Evolutionary conservation across 208 protist genomes (phyloP), one percentile per base, ranked within the genome.

Genomic region (Phytomonas sp.): DNA sequence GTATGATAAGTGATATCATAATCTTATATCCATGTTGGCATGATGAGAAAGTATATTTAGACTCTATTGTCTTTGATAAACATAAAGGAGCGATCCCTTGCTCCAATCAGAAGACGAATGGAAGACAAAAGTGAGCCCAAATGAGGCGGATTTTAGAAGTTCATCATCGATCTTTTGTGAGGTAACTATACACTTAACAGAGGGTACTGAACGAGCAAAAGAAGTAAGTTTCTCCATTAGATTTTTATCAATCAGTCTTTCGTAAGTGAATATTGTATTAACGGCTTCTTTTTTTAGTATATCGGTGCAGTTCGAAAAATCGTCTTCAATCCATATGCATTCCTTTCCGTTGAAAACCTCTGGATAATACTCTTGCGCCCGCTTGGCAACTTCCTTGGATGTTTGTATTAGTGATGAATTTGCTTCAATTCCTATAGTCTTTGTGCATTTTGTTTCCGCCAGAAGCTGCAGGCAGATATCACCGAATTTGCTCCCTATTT

Each of bases 391-490:
- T 31, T 40, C 67, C 40, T 88, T 82, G 29, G 89, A 77, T 59
- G 81, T 83, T 34, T 74, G 68, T 31, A 85, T 68, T 6, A 86
- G 80, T 13, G 86, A 92, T 20, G 86, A 85, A 70, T 92, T 92
- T 23, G 91, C 74, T 72, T 95, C 86, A 40, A 92, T 78, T 11
- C 86, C 89, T n/a, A 95, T 79, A 46, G 76, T 80, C 62, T 85
- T 89, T 28, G 61, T 71, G 69, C 86, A 95, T 15, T 73, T 77
- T 9, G 89, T 91, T 62, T 95, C 86, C 17, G 81, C 81, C 56
- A 95, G 82, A 56, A 95, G 68, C 62, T 95, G 89, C 30, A 95
- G 72, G 62, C 89, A 95, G 1, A 92, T 79, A 68, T 92, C 92
- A 66, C 89, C 89, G 3, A 92, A 83, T 9, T 84, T 84, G 68